phyloP scores from a whole-genome alignment of 148 eudicot genomes.

The Cornus kousa region DNA sequence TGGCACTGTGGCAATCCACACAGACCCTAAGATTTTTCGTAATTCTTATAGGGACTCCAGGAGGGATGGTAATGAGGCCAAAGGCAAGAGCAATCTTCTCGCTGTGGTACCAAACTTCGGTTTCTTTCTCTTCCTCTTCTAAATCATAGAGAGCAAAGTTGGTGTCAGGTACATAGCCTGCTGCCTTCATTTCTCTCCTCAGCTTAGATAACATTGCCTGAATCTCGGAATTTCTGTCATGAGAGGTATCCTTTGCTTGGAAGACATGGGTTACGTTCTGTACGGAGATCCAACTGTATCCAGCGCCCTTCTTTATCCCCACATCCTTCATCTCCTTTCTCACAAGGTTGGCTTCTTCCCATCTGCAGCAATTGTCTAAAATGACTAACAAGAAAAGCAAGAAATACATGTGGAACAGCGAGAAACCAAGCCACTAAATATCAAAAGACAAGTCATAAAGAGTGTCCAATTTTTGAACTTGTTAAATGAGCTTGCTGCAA shows the following conservation, averaged over 20 bases:
- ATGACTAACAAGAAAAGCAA: not conserved
- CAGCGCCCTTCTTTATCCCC: constrained; percentile 50
- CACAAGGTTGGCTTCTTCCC: constrained; percentile 59
- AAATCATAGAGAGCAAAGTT: constrained; percentile 47
- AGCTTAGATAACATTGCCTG: constrained; percentile 43
- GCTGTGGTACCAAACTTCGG: constrained; percentile 59
- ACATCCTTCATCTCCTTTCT: constrained; percentile 54
- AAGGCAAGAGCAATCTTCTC: constrained; percentile 67
- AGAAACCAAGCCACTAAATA: not conserved
- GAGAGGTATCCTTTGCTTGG: constrained; percentile 59
- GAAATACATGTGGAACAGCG: too few relatives aligned
- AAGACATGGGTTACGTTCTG: constrained; percentile 44
- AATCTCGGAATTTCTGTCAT: constrained; percentile 41
- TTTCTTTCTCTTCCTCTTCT: constrained; percentile 61
- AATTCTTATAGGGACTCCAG: constrained; percentile 52
- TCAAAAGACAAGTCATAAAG: not conserved
- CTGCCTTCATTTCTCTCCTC: constrained; percentile 40
- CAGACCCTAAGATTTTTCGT: constrained; percentile 58
- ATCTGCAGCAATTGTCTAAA: constrained; percentile 24
- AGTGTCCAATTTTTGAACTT: too few relatives aligned
- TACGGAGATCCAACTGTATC: constrained; percentile 62
- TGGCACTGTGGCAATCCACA: constrained; percentile 53
- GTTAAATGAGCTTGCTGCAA: too few relatives aligned
- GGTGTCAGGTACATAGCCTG: constrained; percentile 49
- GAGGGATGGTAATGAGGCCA: constrained; percentile 48